Base-by-base conservation (phyloP, 148 eudicot species). In the Cornus controversa region DNA sequence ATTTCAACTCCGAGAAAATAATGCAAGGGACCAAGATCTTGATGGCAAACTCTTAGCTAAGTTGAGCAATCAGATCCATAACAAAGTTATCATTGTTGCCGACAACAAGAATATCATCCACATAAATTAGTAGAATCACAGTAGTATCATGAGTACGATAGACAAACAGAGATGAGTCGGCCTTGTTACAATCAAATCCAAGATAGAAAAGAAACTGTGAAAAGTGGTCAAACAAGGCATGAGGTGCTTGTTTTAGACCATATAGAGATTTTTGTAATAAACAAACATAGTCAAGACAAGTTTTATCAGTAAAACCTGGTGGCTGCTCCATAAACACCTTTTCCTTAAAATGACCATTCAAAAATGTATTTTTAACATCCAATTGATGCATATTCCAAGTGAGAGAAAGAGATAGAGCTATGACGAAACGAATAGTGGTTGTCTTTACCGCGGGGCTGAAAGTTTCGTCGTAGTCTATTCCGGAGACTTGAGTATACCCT, bases 181-280 rank as follows among this genome's bases (percentile, higher is more conserved):
- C 57, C 2, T 10, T 50, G 14, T 2, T 50, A 10, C 57, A 9
- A 15, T 9, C 2, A 15, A 50, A 50, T 1, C 13, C 18, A 15
- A 50, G 57, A 36, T 36, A 2, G 2, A 50, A 6, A 2, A 36
- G 6, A 36, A 36, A 36, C 37, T 6, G 57, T 4, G 57, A 50
- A 50, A 15, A 9, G 2, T 6, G 37, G 14, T 71, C 62, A 71
- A n/a, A 71, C 31, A 62, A 62, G 0, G 67, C 66, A 5, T 8
- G 20, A 13, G 67, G 77, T 11, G 77, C 10, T n/a, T 74, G 67
- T 22, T 74, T 74, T 6, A 74, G 26, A 0, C 77, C 37, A 57
- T 54, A 60, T 6, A 74, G 5, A 0, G 36, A 31, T 23, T 74
- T 74, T 0, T 74, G 9, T 2, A 74, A 31, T 13, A 27, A 11